A percentile compares a stretch with the other conserved stretches of the same genome.
phyloP scores from a whole-genome alignment of 306 rosid genomes.

The Vigna hirtella region DNA sequence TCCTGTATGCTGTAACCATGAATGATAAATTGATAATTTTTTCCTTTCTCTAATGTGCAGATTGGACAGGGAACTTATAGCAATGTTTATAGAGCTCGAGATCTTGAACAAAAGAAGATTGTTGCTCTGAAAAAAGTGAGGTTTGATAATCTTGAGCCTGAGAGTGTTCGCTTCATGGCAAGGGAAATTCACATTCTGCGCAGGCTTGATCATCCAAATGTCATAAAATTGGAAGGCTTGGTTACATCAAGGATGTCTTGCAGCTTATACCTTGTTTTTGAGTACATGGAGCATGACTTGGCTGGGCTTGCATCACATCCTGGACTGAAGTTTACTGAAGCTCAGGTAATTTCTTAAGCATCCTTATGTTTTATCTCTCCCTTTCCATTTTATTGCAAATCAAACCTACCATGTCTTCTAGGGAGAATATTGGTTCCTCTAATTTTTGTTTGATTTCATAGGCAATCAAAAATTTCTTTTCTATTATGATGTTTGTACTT shows the following conservation, averaged over 20 bases:
- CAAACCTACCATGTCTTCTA: constrained; percentile 19
- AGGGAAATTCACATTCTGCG: constrained; percentile 95
- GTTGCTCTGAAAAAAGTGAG: constrained; percentile 96
- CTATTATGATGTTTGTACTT: constrained; percentile 6
- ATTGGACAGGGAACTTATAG: constrained; percentile 99
- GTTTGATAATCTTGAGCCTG: constrained; percentile 94
- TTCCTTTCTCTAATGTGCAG: constrained; percentile 52
- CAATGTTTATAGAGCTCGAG: constrained; percentile 93
- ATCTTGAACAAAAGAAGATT: constrained; percentile 86
- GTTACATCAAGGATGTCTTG: constrained; percentile 98
- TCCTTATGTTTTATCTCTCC: constrained; percentile 17
- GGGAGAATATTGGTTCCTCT: neutral
- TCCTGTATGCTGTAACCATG: constrained; percentile 12
- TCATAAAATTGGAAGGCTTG: constrained; percentile 86
- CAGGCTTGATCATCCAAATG: constrained; percentile 90
- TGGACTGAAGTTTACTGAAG: constrained; percentile 87
- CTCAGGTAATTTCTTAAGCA: constrained; percentile 65
- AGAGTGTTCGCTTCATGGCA: constrained; percentile 97
- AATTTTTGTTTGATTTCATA: constrained; percentile 7
- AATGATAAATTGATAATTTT: constrained; percentile 36
- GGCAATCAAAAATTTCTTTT: neutral
- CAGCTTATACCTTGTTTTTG: constrained; percentile 94
- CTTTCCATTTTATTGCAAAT: neutral
- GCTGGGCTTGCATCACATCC: constrained; percentile 96
- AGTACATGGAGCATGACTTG: constrained; percentile 97